These are phyloP conservation scores for Suaeda aralocaspica DNA, from an alignment of 148 eudicot genomes.

Conservation along the genomic window DNA sequence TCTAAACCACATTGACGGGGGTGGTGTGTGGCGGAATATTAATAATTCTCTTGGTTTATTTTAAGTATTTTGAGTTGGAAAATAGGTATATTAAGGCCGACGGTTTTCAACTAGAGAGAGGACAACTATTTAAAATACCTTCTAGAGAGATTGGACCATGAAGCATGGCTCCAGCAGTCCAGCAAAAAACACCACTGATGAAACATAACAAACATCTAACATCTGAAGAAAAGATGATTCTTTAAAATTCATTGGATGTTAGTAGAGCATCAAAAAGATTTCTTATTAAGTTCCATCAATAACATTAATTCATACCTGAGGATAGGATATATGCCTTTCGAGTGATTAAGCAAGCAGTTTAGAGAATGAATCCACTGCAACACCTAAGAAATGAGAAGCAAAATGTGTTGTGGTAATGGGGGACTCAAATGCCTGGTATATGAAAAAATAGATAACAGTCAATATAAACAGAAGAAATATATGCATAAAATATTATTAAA, in stretches of 20 bases:
- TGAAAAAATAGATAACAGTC: not conserved
- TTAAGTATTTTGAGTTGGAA: too few species aligned
- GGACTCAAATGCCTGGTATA: slow-evolving; percentile 91
- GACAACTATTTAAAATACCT: too few species aligned
- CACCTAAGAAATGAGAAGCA: slow-evolving; percentile 79
- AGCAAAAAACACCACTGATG: too few species aligned
- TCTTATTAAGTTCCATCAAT: not conserved
- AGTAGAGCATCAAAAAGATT: not conserved
- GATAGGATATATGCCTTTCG: slow-evolving; percentile 90
- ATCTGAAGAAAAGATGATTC: not conserved
- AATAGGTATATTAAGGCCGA: too few species aligned
- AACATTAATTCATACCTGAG: slow-evolving; percentile 50
- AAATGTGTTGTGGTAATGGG: slow-evolving; percentile 87
- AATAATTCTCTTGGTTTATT: too few species aligned
- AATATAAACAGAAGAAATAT: not conserved
- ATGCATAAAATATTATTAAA: too few species aligned
- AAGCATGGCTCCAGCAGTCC: too few species aligned
- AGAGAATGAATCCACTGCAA: slow-evolving; percentile 79
- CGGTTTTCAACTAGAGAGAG: too few species aligned
- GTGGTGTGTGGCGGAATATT: too few species aligned
- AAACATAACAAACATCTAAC: not conserved
- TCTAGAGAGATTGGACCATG: too few species aligned
- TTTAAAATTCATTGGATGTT: not conserved
- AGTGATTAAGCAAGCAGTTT: slow-evolving; percentile 75
- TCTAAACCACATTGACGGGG: too few species aligned